Evolutionary conservation across 805 yeast species (phyloP).

Genomic region (Candida fluviatilis): DNA sequence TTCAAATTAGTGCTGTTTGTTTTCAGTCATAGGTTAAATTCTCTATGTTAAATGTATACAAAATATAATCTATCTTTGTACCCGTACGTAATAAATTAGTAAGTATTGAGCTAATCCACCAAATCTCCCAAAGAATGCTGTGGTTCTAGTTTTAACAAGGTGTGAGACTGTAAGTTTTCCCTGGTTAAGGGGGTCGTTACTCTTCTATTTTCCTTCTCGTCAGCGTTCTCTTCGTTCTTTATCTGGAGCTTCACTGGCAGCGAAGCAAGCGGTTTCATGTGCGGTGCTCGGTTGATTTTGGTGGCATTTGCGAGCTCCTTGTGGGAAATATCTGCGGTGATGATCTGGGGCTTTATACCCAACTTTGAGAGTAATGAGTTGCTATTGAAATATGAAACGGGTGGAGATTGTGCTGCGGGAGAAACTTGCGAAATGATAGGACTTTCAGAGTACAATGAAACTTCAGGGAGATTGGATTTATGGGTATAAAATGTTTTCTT

Average conservation of each 20-base stretch:
- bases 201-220: constrained; percentile 15
- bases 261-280: not conserved
- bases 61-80: not conserved
- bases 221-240: constrained; percentile 7
- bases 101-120: constrained; percentile 6
- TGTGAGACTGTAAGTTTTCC: constrained; percentile 26
- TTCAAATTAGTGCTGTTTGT: not conserved
- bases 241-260: not conserved
- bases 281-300: constrained; percentile 5
- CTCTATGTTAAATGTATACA: no score
- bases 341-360: constrained; percentile 40
- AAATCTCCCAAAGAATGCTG: constrained; percentile 12
- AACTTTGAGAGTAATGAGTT: constrained; percentile 32
- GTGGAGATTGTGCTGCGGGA: constrained; percentile 14
- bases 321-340: constrained; percentile 18
- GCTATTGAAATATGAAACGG: constrained; percentile 30
- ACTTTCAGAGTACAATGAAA: constrained; percentile 32
- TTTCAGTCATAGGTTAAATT: no score
- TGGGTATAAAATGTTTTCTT: constrained; percentile 18
- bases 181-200: constrained; percentile 23
- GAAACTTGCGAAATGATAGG: constrained; percentile 19
- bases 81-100: not conserved
- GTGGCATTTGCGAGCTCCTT: constrained; percentile 9
- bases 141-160: constrained; percentile 12
- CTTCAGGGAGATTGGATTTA: constrained; percentile 25